Evolutionary conservation across 169 alveolate species (phyloP), one percentile per base, ranked within the genome.

Genomic region (Plasmodium chabaudi): DNA sequence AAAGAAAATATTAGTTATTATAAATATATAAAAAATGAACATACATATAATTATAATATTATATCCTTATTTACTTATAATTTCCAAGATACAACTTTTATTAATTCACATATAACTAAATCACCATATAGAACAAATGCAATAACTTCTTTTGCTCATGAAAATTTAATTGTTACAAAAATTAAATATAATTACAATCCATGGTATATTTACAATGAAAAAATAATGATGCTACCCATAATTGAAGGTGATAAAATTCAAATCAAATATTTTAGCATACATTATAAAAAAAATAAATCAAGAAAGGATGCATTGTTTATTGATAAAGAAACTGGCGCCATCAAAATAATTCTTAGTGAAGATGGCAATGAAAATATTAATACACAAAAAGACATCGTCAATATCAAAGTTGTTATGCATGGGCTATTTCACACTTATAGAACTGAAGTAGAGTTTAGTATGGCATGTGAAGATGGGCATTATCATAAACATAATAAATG

Each of bases 21-120:
- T 46, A 72, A 59, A 25, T 51, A 34, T 71, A 55, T 69, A 15
- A 60, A 19, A 27, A 60, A 72, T 69, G 73, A 63, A 47, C 34
- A 77, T 47, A 47, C 63, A 71, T 67, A 71, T 2, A 72, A 69
- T n/a, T 77, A 82, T 60, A 88, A 25, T 95, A 87, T 74, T 90
- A 88, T 87, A 96, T 98, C 65, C 96, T 92, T 57, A 82, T 92
- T 42, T 92, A 68, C 51, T 67, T 91, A 53, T 71, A 46, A 13
- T 46, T 74, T 72, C 65, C n/a, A 6, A 5, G 44, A 77, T 39
- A 42, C 15, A n/a, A 77, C 51, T 68, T 88, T 57, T 88, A 77
- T 75, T 51, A 65, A 68, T 21, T 69, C 61, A 12, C 13, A 63
- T 64, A 53, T 88, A 10, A 27, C 13, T 10, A 77, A 55, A 71